A percentile compares a stretch with the other conserved stretches of the same genome.
phyloP scores from a whole-genome alignment of 2,329 filamentous ascomycete genomes.

The Colletotrichum echinochloae region DNA sequence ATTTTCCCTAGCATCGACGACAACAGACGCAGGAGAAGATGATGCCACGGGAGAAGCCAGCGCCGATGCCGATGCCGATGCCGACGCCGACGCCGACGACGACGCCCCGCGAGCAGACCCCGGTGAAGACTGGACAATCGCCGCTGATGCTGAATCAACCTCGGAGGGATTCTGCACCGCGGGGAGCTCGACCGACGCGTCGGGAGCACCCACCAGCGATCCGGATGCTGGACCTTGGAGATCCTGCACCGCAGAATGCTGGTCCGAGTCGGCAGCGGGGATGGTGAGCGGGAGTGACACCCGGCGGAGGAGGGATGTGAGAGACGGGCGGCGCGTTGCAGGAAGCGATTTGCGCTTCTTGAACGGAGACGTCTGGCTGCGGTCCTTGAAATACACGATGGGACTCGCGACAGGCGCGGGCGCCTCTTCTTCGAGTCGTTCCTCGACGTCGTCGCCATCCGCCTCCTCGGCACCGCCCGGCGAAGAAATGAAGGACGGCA shows the following conservation, averaged over 20 bases:
- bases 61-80: background rate
- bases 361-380: constrained; percentile 26
- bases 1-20: constrained; percentile 35
- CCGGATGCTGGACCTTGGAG: constrained; percentile 34
- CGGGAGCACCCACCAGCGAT: constrained; percentile 32
- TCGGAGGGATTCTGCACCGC: constrained; percentile 26
- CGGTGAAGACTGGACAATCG: constrained; percentile 3
- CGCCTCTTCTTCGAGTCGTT: background rate
- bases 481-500: constrained; percentile 25
- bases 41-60: constrained; percentile 2
- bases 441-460: background rate
- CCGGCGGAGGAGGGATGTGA: constrained; percentile 26
- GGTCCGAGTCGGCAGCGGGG: constrained; percentile 15
- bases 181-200: constrained; percentile 32
- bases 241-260: constrained; percentile 29
- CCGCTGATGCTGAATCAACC: constrained; percentile 33
- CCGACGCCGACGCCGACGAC: background rate
- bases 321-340: constrained; percentile 1
- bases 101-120: background rate
- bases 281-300: constrained; percentile 29
- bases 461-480: constrained; percentile 2
- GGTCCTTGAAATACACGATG: constrained; percentile 31
- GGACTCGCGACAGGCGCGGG: constrained; percentile 11
- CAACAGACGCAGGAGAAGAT: constrained; percentile 22
- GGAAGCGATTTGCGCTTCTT: constrained; percentile 33